Conservation (phyloP, 306 rosid genomes). For the Fagus sylvatica region DNA sequence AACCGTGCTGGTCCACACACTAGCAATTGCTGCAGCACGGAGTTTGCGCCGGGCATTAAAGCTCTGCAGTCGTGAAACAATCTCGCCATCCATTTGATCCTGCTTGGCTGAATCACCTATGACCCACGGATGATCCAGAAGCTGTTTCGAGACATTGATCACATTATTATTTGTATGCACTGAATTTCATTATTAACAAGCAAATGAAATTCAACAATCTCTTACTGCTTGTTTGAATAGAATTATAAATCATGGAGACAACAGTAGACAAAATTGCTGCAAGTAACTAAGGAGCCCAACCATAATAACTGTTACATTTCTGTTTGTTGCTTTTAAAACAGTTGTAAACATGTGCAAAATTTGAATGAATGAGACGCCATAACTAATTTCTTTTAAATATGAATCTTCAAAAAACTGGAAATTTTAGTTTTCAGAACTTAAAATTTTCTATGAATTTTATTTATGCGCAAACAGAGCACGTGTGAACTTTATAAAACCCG, state of each 20-base stretch:
- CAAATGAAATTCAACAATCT: constrained; percentile 1
- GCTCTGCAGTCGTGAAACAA: constrained; percentile 75
- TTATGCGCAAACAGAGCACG: no score
- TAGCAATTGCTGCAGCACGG: constrained; percentile 93
- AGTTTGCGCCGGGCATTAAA: constrained; percentile 90
- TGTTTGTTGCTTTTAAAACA: not conserved
- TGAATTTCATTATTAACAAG: not conserved
- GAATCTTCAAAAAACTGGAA: no score
- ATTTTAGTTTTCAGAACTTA: no score
- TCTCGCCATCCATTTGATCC: constrained; percentile 85
- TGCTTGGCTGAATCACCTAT: constrained; percentile 74
- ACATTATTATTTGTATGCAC: not conserved
- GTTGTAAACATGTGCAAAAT: not conserved
- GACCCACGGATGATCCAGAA: constrained; percentile 88
- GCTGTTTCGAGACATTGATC: constrained; percentile 43
- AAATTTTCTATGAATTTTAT: no score
- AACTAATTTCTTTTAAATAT: no score
- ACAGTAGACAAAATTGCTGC: not conserved
- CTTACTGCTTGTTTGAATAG: not conserved
- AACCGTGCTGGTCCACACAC: constrained; percentile 70
- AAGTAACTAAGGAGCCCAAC: not conserved
- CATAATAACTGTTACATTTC: not conserved
- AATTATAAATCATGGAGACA: not conserved
- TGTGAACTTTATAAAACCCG: no score
- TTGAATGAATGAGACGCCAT: no score